Base-by-base conservation (phyloP, 164 flowering plant species). In the Umbilicus rupestris region DNA sequence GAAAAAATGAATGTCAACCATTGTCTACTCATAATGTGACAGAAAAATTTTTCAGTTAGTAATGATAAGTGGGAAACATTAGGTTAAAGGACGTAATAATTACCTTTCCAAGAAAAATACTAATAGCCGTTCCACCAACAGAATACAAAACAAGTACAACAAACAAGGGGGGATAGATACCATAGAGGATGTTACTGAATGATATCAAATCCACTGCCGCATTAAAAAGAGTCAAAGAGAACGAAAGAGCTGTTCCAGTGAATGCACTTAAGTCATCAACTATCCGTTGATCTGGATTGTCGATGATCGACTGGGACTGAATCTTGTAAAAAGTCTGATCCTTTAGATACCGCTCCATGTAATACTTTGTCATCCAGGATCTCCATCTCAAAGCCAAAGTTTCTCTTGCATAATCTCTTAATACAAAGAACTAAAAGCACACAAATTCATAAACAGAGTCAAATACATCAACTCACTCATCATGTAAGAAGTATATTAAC, bases 231-330 rank as follows among this genome's bases (percentile, higher is more conserved):
- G 90, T 83, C 80, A 94, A 79, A 16, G 97, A 91, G 79, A 94
- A 94, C n/a, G 95, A 75, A 62, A 94, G 93, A 19, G 99, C 91
- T 28, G 96, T 94, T 65, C 92, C 95, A 1, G 99, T 94, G 78
- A 91, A 94, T 63, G 99, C 79, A 78, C 93, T 89, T 30, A 94
- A 75, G 79, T 94, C 99, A 78, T 94, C 99, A 68, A 94, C 99
- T 74, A 94, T 89, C 44, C 99, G 85, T 77, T 94, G 99, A 71
- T 91, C 99, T 65, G 99, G 99, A 76, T 94, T 94, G 71, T 94
- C 99, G 65, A 94, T 83, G 24, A 86, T 84, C 39, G 97, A 86
- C 42, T 85, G 95, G 24, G 99, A 91, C 66, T 94, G 99, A 64
- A 94, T 89, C 76, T 76, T 87, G 81, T 91, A 94, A 72, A 94